Base-by-base conservation (phyloP, 2,329 filamentous ascomycete genomes). In the Ophiosphaerella herpotricha region DNA sequence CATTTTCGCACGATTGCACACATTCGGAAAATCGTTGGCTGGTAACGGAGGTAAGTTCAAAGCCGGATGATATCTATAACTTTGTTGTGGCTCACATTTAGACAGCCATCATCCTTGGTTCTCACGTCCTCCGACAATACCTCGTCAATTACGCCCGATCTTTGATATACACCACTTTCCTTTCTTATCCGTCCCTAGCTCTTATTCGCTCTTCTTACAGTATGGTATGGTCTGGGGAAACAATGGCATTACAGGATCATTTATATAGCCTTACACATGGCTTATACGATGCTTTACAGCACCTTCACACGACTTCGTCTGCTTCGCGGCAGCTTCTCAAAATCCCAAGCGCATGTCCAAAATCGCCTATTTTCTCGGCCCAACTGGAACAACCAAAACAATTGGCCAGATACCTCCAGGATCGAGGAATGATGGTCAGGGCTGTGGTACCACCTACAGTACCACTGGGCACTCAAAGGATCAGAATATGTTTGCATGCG, bases 1-100 rank as follows among this genome's bases (percentile, higher is more conserved):
- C 8, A 71, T 88, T 5, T 85, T 81, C 67, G 82, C 81, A 5
- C 73, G 85, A 4, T 67, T 89, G 11, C 80, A 87, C 48, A 87
- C 85, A 0, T 88, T 88, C 70, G 85, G 86, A 1, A 89, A 89
- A 64, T 84, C 85, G 1, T 74, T 88, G 74, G 81, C 83, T 9
- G 86, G 84, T 56, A 84, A 86, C 51, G 89, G 89, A 63, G 87
- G 87, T 89, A 72, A 62, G 80, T 8, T 29, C 26, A 29, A 29
- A 11, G 7, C 14, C 5, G 13, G 23, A 18, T 29, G 7, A 11
- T 6, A 29, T 8, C 26, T 5, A 29, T 29, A 29, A 7, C 7
- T 8, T 29, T 4, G 11, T 8, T 11, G 11, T 29, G 6, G 26
- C 26, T 29, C 11, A 29, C 26, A 29, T 29, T 29, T 29, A 4